Conservation (phyloP, 164 flowering plant species). For the Berberis thunbergii region DNA sequence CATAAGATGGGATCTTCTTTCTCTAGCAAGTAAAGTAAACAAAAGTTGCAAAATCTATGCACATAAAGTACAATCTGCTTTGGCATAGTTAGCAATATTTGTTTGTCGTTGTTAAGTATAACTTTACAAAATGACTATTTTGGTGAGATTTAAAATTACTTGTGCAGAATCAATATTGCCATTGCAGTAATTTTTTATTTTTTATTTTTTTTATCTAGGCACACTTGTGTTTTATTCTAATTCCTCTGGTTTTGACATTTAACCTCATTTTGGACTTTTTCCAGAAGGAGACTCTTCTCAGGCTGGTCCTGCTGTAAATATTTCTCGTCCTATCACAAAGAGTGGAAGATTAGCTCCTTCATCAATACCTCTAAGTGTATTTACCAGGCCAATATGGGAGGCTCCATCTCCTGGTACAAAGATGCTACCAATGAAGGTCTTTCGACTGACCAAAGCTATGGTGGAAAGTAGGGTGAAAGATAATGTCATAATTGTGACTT, state of each 20-base stretch:
- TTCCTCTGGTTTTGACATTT: not conserved
- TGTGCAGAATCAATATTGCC: too few relatives aligned
- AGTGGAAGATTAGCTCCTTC: constrained; percentile 11
- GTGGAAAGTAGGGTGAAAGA: constrained; percentile 60
- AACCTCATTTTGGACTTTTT: constrained; percentile 1
- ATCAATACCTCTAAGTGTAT: constrained; percentile 8
- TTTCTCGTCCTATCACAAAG: constrained; percentile 14
- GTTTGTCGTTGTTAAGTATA: too few relatives aligned
- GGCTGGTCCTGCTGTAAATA: constrained; percentile 15
- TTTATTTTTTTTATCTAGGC: not conserved
- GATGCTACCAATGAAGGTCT: constrained; percentile 60
- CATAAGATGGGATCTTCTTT: too few relatives aligned
- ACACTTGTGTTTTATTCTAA: too few relatives aligned
- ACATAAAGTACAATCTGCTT: too few relatives aligned
- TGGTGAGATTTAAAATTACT: too few relatives aligned
- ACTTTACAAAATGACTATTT: too few relatives aligned
- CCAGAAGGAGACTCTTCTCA: constrained; percentile 22
- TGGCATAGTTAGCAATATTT: too few relatives aligned
- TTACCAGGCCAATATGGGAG: constrained; percentile 59
- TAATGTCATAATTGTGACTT: constrained; percentile 76
- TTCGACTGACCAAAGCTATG: constrained; percentile 58
- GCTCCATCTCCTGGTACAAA: constrained; percentile 49
- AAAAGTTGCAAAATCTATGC: too few relatives aligned
- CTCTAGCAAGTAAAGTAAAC: too few relatives aligned
- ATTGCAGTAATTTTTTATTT: not conserved